A percentile compares a stretch with the other conserved stretches of the same genome.
These are phyloP conservation scores for Trichaptum fuscoviolaceum DNA, from an alignment of 768 basidiomycete species.

Conservation along the genomic window DNA sequence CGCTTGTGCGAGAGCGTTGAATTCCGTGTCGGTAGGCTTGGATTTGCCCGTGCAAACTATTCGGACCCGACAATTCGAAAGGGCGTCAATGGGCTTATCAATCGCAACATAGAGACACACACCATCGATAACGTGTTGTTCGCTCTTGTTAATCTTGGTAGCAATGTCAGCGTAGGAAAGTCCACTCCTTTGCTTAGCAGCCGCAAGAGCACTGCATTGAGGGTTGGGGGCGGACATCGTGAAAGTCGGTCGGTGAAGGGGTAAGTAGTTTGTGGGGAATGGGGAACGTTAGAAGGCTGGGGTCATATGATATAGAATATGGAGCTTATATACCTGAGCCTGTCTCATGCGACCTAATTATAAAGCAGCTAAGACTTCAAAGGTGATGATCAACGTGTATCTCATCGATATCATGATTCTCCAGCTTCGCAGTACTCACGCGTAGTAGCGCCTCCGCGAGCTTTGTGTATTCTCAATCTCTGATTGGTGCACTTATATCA, in stretches of 20 bases:
- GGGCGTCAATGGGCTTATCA: neutral
- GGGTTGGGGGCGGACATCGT: conserved; percentile 44
- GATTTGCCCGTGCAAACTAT: conserved; percentile 44
- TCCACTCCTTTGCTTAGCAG: conserved; percentile 43
- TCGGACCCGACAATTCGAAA: neutral
- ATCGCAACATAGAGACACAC: conserved; percentile 17
- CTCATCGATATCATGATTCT: neutral
- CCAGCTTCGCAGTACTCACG: no score
- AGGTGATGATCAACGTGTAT: neutral
- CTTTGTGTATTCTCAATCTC: no score
- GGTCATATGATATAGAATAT: neutral
- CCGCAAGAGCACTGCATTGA: conserved; percentile 53
- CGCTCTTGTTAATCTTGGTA: conserved; percentile 30
- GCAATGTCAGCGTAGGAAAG: conserved; percentile 47
- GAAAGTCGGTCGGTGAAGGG: neutral
- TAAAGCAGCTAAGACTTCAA: neutral
- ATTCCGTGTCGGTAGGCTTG: conserved; percentile 44
- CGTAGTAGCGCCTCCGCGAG: no score
- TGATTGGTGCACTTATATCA: no score
- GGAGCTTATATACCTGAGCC: neutral
- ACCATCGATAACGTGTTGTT: conserved; percentile 53
- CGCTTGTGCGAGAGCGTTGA: conserved; percentile 38
- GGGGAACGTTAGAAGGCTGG: neutral
- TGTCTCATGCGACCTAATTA: neutral
- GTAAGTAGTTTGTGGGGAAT: neutral